Base-by-base conservation (phyloP, 257 asterid species). In the Verbascum thapsus region DNA sequence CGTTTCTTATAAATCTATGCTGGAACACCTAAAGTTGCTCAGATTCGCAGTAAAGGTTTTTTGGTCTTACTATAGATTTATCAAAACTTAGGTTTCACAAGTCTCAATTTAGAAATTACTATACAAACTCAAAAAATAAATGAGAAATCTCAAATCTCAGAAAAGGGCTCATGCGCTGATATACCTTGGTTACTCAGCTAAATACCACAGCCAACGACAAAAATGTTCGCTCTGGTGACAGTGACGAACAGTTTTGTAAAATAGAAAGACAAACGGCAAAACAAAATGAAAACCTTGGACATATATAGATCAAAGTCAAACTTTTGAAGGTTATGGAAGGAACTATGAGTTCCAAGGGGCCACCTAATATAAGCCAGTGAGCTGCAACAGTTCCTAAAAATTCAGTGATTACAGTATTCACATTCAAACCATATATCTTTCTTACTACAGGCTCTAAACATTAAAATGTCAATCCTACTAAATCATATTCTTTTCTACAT, bases 21-120 rank as follows among this genome's bases (percentile, higher is more conserved):
- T 11, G 39, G 40, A 53, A 53, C 60, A 32, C 42, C 7, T n/a
- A 53, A 53, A 53, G 17, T 53, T 10, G 20, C 40, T 19, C 34
- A 35, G 10, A 3, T 53, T 53, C 32, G 22, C 60, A 32, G 22
- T n/a, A 30, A 34, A 34, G 23, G 59, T 5, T 30, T 53, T 53
- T 53, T 26, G 32, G 17, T 53, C n/a, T 6, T 4, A 8, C 57
- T 51, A 34, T 1, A 53, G 6, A 20, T 13, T 53, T 13, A 53
- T 32, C 8, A 53, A n/a, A 53, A 53, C 22, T 43, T 12, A 53
- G 12, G 20, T 5, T 23, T 11, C 10, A 30, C 3, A 0, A 35
- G 6, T 54, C 44, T 32, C 44, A 30, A 34, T 54, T 32, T 15
- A 54, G 61, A 7, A 44, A 3, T 5, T 4, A 30, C 10, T 5